Evolutionary conservation across 192 early-diverging fungal species (phyloP).

Genomic region (Backusella westeae): DNA sequence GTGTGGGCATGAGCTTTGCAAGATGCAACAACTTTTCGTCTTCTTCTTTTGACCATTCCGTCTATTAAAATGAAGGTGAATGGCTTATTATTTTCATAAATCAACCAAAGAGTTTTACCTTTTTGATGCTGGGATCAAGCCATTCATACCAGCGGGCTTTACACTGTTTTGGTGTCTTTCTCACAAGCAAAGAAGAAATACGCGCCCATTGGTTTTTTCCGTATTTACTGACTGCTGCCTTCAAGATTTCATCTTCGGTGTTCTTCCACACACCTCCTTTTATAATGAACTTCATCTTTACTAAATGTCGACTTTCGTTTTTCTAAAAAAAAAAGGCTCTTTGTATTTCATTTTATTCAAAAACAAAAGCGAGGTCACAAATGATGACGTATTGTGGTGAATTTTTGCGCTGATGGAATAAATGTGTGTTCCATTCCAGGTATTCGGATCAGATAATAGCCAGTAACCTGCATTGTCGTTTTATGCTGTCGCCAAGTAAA

Average conservation of each 20-base stretch:
- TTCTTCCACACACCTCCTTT: constrained; percentile 99
- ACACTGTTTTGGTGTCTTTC: constrained; percentile 98
- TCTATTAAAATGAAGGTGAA: constrained; percentile 39
- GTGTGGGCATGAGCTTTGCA: constrained; percentile 98
- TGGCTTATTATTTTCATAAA: neutral
- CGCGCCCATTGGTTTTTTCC: constrained; percentile 99
- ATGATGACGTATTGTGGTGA: neutral
- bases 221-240: constrained; percentile 97
- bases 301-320: neutral
- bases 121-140: constrained; percentile 98
- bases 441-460: too few species aligned
- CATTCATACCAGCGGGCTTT: constrained; percentile 99
- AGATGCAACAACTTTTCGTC: constrained; percentile 97
- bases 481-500: too few species aligned
- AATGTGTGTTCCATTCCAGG: too few species aligned
- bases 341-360: neutral
- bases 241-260: constrained; percentile 98
- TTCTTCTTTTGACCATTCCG: constrained; percentile 98
- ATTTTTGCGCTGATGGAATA: neutral
- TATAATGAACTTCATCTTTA: constrained; percentile 50
- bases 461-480: too few species aligned
- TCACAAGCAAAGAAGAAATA: constrained; percentile 91
- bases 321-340: neutral
- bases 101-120: constrained; percentile 42
- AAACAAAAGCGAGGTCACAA: neutral